These are phyloP conservation scores for Cyclanthera cordifolia DNA, from an alignment of 306 rosid genomes.

Conservation along the genomic window DNA sequence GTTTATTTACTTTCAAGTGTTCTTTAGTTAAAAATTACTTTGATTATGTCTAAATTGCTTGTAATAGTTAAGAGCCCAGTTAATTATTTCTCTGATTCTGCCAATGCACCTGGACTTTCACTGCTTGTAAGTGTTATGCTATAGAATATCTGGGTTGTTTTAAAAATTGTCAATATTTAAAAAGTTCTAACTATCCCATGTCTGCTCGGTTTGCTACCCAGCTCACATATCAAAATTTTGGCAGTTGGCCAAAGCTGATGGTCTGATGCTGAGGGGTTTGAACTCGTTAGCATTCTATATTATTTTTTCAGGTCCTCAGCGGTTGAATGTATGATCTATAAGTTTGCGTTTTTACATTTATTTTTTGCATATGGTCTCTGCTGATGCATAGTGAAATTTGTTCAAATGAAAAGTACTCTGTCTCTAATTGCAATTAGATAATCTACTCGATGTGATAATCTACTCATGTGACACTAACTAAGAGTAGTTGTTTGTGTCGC, in stretches of 20 bases:
- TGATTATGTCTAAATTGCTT: not conserved
- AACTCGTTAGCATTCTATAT: not conserved
- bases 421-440: not conserved
- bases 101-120: not conserved
- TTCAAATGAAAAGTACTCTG: not conserved
- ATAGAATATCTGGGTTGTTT: not conserved
- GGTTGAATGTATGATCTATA: not conserved
- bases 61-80: not conserved
- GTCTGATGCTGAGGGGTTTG: not conserved
- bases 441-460: not conserved
- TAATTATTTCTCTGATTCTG: not conserved
- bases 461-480: not conserved
- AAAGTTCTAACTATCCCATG: not conserved
- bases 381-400: not conserved
- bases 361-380: not conserved
- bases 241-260: not conserved
- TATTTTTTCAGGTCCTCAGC: not conserved
- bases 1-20: not conserved
- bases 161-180: not conserved
- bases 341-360: not conserved
- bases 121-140: not conserved
- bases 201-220: not conserved
- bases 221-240: not conserved
- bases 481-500: not conserved
- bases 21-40: not conserved